Base-by-base conservation (phyloP, 1,284 basidiomycete species). In the Cystobasidium pallidum region DNA sequence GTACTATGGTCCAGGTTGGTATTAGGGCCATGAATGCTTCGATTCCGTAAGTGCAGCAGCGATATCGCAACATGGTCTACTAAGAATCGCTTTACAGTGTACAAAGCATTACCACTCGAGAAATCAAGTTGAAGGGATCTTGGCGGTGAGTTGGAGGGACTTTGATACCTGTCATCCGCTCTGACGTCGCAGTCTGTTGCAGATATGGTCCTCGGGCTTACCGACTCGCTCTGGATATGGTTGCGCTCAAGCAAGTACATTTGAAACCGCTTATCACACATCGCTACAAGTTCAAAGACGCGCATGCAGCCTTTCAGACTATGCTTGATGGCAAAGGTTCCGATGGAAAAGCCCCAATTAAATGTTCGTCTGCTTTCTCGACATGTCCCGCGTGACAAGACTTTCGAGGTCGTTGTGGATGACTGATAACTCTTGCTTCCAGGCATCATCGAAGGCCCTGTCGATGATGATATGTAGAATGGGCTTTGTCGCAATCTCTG, bases 101-200 rank as follows among this genome's bases (percentile, higher is more conserved):
- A 76, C 85, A 85, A 34, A 82, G 83, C 52, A 80, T 89, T 24
- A 84, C 87, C 75, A 82, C 83, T 75, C 94, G 93, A 82, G 91
- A 95, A 81, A 80, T 95, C 39, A 86, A 85, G 74, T 84, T 92
- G 80, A 89, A 88, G 77, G 92, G 92, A 55, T 91, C 90, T 19
- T 93, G 94, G 88, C 88, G 92, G n/a, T n/a, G n/a, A n/a, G n/a
- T n/a, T n/a, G n/a, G n/a, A n/a, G n/a, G n/a, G n/a, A n/a, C n/a
- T n/a, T n/a, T n/a, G n/a, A n/a, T n/a, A n/a, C n/a, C n/a, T n/a
- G n/a, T n/a, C n/a, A n/a, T n/a, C n/a, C n/a, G n/a, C n/a, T n/a
- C n/a, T n/a, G n/a, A n/a, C n/a, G n/a, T n/a, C n/a, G n/a, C n/a
- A n/a, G n/a, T n/a, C n/a, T n/a, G n/a, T n/a, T n/a, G n/a, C n/a